Conservation (phyloP, 495 filamentous ascomycete species). For the Xylaria flabelliformis region DNA sequence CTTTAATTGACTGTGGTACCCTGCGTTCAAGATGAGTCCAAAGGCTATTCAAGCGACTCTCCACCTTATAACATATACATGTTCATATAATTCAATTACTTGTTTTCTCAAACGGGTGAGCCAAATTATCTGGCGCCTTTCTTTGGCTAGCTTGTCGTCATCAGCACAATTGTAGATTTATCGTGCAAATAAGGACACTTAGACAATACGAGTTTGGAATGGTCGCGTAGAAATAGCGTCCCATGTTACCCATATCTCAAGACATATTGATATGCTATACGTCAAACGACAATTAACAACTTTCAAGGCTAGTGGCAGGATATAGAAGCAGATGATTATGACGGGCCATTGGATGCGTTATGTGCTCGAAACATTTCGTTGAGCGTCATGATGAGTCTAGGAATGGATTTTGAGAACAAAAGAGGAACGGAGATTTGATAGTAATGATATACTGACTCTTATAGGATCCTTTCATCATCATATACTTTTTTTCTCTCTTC, state of each 20-base stretch:
- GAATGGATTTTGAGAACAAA: too few relatives aligned
- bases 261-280: neutral
- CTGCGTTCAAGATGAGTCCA: neutral
- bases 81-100: neutral
- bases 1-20: neutral
- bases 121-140: neutral
- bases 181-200: too few relatives aligned
- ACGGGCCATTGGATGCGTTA: neutral
- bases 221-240: neutral
- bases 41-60: neutral
- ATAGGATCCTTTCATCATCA: neutral
- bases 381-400: too few relatives aligned
- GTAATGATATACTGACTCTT: neutral
- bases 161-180: neutral
- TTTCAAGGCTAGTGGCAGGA: neutral
- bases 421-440: neutral
- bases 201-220: neutral
- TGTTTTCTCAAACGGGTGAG: neutral
- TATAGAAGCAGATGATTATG: neutral
- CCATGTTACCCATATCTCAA: too few relatives aligned
- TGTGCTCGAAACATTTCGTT: neutral
- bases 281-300: neutral
- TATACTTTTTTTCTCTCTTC: neutral
- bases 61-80: neutral
- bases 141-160: neutral